Conservation (phyloP, 345 rosid species). For the Pugionium dolabratum region DNA sequence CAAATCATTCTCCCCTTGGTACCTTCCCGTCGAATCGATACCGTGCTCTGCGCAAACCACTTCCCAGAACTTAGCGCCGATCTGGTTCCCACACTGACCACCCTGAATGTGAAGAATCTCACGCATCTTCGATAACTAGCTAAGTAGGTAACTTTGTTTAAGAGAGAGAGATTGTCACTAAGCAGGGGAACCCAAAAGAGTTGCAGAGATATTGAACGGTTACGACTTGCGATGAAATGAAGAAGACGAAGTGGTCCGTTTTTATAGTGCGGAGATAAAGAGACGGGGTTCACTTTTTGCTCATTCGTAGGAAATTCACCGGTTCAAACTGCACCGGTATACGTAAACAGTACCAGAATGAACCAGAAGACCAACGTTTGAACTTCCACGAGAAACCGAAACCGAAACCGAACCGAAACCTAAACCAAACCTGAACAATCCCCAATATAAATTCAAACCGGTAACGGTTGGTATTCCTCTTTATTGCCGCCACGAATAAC, state of each 20-base stretch:
- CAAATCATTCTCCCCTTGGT: conserved; percentile 59
- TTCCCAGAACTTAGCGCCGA: conserved; percentile 58
- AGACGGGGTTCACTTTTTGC: conserved; percentile 6
- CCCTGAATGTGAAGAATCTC: conserved; percentile 79
- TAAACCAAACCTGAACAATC: neutral
- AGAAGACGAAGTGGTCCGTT: conserved; percentile 31
- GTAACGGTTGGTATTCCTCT: conserved; percentile 22
- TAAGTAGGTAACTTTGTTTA: neutral
- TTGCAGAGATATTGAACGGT: neutral
- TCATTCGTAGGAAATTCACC: neutral
- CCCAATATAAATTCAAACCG: conserved; percentile 16
- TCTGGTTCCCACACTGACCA: conserved; percentile 82
- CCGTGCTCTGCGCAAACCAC: conserved; percentile 60
- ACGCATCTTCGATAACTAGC: conserved; percentile 50
- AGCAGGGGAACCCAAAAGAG: neutral
- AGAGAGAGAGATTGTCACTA: neutral
- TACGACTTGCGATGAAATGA: conserved; percentile 25
- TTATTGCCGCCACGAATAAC: conserved; percentile 42
- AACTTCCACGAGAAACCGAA: conserved; percentile 1
- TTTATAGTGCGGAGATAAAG: conserved; percentile 41
- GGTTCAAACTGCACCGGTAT: conserved; percentile 27
- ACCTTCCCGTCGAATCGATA: conserved; percentile 65
- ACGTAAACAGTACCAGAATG: conserved; percentile 9
- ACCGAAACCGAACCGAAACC: conserved; percentile 6
- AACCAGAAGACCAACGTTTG: conserved; percentile 10